Evolutionary conservation across 2,329 filamentous ascomycete species (phyloP), one percentile per base, ranked within the genome.

Genomic region (Colletotrichum eleusines): DNA sequence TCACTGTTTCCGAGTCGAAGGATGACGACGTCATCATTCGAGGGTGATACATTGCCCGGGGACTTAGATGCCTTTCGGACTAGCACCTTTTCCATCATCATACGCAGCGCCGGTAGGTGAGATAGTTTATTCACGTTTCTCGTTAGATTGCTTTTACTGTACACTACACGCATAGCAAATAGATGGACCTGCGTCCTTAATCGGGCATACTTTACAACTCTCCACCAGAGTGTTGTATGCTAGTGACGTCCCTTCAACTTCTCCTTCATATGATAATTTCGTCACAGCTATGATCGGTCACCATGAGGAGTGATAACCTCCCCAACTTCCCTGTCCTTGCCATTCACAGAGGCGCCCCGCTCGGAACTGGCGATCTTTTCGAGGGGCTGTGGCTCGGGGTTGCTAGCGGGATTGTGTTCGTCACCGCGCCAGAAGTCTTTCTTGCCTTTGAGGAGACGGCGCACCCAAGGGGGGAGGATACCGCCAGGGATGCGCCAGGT

Each of bases 401-500:
- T 74, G 64, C 76, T 75, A 26, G 64, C 72, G 11, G 74, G 62
- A 38, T 72, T 73, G 40, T 74, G 57, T 33, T 80, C 75, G 31
- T 83, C 79, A 9, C 81, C 78, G 46, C 84, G 84, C 92, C 92
- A 94, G 78, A 95, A 95, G 75, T 92, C 87, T 81, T 87, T 91
- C 84, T 94, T 92, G 35, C 93, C 93, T 46, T 82, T 82, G 0
- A 81, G 78, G 5, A 91, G 82, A 38, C 94, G 87, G 68, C 85
- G 83, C 62, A 94, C 77, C 94, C 94, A 97, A 0, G 88, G 89
- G 0, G 94, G 93, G 33, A 95, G 81, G 60, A 96, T 81, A 1
- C 93, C 93, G 20, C 93, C 93, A 1, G 90, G 88, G 38, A 95
- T 87, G 76, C 88, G 90, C 83, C 90, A 95, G 0, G 92, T 93